These are phyloP conservation scores for Cyphellophora attinorum DNA, from an alignment of 2,329 filamentous ascomycete genomes.

Conservation along the genomic window DNA sequence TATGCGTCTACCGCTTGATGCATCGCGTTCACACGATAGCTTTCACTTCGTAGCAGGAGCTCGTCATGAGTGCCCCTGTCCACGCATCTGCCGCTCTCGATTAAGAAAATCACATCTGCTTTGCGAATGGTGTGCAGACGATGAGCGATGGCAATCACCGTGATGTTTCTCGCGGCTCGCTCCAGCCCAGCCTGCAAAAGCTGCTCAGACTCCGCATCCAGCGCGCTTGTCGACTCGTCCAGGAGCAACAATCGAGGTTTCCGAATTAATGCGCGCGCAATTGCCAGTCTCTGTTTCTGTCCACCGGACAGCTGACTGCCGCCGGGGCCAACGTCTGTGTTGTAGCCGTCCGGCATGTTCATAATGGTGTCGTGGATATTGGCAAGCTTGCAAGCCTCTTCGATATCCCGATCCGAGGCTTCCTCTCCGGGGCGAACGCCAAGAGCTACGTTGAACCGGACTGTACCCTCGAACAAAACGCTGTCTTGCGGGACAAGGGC, in stretches of 20 bases:
- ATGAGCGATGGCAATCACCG: constrained; percentile 32
- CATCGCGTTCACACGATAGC: constrained; percentile 3
- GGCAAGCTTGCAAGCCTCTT: constrained; percentile 62
- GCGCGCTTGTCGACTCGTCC: constrained; percentile 51
- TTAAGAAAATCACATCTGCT: constrained; percentile 72
- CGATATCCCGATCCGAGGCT: constrained; percentile 57
- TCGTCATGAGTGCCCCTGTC: constrained; percentile 73
- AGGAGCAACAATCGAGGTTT: constrained; percentile 48
- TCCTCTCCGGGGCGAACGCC: constrained; percentile 51
- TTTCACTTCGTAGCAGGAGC: constrained; percentile 51
- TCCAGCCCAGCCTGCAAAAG: constrained; percentile 34
- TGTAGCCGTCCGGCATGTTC: constrained; percentile 39
- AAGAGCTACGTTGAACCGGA: constrained; percentile 80
- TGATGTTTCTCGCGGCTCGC: constrained; percentile 24
- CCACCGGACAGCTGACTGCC: constrained; percentile 48
- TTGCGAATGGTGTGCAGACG: constrained; percentile 30
- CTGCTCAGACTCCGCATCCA: constrained; percentile 46
- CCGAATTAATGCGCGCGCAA: constrained; percentile 48
- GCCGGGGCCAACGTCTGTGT: constrained; percentile 44
- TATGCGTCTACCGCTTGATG: constrained; percentile 5
- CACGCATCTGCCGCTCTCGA: constrained; percentile 60
- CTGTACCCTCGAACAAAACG: constrained; percentile 82
- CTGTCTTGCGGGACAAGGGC: constrained; percentile 89
- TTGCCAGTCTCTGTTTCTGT: constrained; percentile 49
- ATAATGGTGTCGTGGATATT: constrained; percentile 43